Evolutionary conservation across 139 green algal species (phyloP).

Genomic region (Mychonastes homosphaera): DNA sequence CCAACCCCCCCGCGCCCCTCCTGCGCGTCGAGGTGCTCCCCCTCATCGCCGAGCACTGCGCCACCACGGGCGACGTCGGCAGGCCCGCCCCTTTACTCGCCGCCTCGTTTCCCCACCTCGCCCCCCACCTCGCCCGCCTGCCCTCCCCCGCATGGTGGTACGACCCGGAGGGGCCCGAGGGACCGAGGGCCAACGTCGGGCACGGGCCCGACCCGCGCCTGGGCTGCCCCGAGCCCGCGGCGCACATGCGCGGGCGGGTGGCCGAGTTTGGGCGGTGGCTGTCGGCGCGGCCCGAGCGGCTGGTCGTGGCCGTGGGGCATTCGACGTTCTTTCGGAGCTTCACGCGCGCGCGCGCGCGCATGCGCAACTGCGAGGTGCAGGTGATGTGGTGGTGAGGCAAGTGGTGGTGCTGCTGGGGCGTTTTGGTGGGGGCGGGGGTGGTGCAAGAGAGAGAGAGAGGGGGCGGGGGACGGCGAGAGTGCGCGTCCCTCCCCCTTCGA

Average conservation of each 20-base stretch:
- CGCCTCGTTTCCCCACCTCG: constrained; percentile 31
- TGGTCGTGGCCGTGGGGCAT: constrained; percentile 62
- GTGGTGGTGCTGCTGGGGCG: too few species aligned
- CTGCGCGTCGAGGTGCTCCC: too few species aligned
- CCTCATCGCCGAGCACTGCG: constrained; percentile 42
- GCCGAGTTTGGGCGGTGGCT: constrained; percentile 48
- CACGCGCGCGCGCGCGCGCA: constrained; percentile 11
- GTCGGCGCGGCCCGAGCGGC: constrained; percentile 29
- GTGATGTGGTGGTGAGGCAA: constrained; percentile 17
- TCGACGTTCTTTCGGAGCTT: constrained; percentile 49
- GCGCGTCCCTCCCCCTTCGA: too few species aligned
- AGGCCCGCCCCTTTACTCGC: constrained; percentile 28
- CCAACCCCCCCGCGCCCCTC: too few species aligned
- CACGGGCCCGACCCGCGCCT: background rate
- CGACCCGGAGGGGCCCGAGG: constrained; percentile 6
- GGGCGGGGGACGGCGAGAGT: too few species aligned
- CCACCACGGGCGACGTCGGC: constrained; percentile 54
- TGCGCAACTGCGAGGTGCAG: constrained; percentile 56
- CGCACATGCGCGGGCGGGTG: constrained; percentile 32
- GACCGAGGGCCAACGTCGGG: background rate
- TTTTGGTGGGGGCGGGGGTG: too few species aligned
- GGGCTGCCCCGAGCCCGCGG: background rate
- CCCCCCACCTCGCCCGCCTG: constrained; percentile 25
- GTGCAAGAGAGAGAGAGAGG: too few species aligned
- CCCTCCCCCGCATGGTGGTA: constrained; percentile 59